Conservation (phyloP, 2,329 filamentous ascomycete species). For the Fusarium sp. region DNA sequence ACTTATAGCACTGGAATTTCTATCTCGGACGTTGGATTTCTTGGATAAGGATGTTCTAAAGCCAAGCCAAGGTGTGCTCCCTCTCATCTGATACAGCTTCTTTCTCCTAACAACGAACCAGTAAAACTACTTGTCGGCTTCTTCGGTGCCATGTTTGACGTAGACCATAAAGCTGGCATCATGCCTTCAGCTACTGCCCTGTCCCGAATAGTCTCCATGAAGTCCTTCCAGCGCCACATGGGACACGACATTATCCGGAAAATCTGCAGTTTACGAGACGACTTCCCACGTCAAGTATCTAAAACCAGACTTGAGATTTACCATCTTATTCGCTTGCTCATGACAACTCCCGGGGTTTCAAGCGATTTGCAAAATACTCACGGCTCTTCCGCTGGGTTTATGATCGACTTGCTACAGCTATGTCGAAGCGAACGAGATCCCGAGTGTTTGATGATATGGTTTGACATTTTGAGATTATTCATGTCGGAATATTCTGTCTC, state of each 20-base stretch:
- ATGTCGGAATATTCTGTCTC: constrained; percentile 59
- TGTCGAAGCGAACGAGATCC: constrained; percentile 68
- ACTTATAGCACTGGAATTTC: constrained; percentile 63
- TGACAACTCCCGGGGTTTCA: constrained; percentile 56
- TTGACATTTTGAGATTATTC: constrained; percentile 60
- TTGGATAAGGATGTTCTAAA: constrained; percentile 60
- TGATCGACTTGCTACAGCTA: constrained; percentile 61
- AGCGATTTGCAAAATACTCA: constrained; percentile 59
- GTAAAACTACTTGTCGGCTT: constrained; percentile 63
- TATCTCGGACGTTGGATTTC: constrained; percentile 64
- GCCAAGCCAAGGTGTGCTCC: constrained; percentile 59
- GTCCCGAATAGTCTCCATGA: constrained; percentile 61
- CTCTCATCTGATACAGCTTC: background rate
- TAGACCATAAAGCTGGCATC: constrained; percentile 69
- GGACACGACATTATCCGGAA: constrained; percentile 62
- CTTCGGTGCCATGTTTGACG: constrained; percentile 68
- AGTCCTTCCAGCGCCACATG: constrained; percentile 61
- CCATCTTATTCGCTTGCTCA: constrained; percentile 57
- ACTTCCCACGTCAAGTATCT: constrained; percentile 65
- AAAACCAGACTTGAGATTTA: constrained; percentile 65
- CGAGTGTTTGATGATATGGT: constrained; percentile 67
- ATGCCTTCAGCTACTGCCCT: constrained; percentile 64
- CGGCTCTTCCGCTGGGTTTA: constrained; percentile 58
- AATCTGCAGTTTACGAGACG: constrained; percentile 64
- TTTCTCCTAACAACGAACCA: constrained; percentile 32